Percentiles rank a stretch among this genome's conserved stretches.
Conservation (phyloP, 371 early-diverging fungal species). For the Circinella minor region DNA sequence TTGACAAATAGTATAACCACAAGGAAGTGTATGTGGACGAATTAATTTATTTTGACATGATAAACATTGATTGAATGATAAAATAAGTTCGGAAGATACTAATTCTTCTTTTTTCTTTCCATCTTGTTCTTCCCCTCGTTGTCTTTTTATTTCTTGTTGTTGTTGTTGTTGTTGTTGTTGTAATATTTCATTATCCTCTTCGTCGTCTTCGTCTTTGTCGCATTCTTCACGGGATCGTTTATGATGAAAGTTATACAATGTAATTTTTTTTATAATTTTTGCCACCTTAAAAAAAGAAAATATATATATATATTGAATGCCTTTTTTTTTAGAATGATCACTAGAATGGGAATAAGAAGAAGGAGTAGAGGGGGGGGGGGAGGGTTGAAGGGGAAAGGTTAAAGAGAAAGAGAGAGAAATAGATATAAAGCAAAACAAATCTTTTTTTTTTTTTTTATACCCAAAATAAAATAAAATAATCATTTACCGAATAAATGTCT, state of each 20-base stretch:
- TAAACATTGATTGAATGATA: conserved; percentile 1
- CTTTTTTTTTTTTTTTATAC: no score
- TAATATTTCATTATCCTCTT: background rate
- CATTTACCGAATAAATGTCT: no score
- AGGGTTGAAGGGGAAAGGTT: no score
- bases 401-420: no score
- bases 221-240: background rate
- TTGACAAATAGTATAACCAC: conserved; percentile 50
- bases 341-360: no score
- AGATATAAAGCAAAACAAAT: no score
- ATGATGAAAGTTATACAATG: background rate
- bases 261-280: background rate
- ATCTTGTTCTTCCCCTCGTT: background rate
- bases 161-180: background rate
- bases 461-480: no score
- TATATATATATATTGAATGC: no score
- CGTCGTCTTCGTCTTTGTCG: background rate
- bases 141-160: background rate
- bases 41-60: background rate
- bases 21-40: conserved; percentile 51
- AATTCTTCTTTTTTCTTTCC: background rate
- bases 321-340: no score
- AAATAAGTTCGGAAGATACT: background rate
- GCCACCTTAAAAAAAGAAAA: background rate
- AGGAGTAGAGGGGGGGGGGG: no score